A percentile compares a stretch with the other conserved stretches of the same genome.
Conservation (phyloP, 257 asterid species). For the Salvia hispanica region DNA sequence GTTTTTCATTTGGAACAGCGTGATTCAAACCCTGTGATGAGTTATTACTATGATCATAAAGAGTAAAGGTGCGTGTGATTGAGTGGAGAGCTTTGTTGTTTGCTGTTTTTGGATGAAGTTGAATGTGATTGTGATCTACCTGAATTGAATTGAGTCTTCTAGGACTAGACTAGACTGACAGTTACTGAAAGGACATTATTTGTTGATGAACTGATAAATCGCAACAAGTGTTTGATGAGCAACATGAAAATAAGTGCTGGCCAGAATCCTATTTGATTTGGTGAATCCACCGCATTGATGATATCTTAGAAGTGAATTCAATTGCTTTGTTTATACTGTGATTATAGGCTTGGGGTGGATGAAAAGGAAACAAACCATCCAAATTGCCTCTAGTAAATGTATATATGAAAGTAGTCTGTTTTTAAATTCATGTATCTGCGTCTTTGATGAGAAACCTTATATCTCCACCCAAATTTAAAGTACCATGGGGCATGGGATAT, state of each 20-base stretch:
- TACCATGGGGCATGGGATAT: too few relatives aligned
- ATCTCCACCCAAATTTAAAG: background rate
- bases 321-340: background rate
- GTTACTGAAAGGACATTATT: background rate
- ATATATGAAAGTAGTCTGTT: slow-evolving; percentile 13
- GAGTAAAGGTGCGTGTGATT: background rate
- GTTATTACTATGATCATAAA: slow-evolving; percentile 19
- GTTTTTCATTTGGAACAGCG: slow-evolving; percentile 16
- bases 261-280: background rate
- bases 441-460: background rate
- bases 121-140: too few relatives aligned
- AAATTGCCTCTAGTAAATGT: background rate
- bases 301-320: background rate
- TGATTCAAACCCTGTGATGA: background rate
- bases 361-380: background rate
- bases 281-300: background rate
- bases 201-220: background rate
- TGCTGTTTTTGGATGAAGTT: too few relatives aligned
- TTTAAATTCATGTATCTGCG: background rate
- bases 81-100: background rate
- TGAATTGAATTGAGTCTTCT: slow-evolving; percentile 5
- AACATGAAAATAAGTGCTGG: background rate
- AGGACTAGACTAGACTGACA: background rate
- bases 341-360: background rate
- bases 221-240: background rate